Conservation (phyloP, 2,329 filamentous ascomycete genomes). For the Fusarium sp. region DNA sequence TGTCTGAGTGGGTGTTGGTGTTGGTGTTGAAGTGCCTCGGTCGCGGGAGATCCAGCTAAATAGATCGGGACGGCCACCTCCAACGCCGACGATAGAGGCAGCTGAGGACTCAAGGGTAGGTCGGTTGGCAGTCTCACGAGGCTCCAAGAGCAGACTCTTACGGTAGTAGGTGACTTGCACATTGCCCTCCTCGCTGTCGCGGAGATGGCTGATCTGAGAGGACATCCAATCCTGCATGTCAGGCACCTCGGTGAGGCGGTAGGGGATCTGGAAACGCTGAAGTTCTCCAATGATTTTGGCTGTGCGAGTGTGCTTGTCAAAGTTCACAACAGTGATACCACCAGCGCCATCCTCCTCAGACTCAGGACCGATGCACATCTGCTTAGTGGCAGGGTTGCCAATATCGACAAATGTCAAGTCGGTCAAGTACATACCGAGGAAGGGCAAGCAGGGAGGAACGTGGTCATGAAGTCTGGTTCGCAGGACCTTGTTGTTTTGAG, state of each 20-base stretch:
- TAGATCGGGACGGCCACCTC: conserved; percentile 57
- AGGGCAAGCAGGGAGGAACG: conserved; percentile 91
- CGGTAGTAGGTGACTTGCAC: conserved; percentile 78
- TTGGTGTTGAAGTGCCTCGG: conserved; percentile 53
- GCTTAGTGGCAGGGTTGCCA: conserved; percentile 88
- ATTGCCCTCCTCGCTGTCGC: conserved; percentile 67
- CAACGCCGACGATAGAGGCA: conserved; percentile 47
- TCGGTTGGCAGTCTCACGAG: conserved; percentile 66
- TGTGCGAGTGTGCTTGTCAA: conserved; percentile 95
- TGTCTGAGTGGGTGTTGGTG: conserved; percentile 48
- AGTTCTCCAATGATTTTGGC: conserved; percentile 96
- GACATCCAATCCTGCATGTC: conserved; percentile 96
- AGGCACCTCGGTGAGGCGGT: conserved; percentile 82
- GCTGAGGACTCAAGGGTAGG: conserved; percentile 53
- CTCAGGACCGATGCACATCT: conserved; percentile 66
- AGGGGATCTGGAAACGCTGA: conserved; percentile 95
- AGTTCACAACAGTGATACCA: conserved; percentile 89
- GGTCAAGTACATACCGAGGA: conserved; percentile 95
- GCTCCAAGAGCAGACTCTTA: conserved; percentile 86
- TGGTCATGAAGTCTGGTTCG: conserved; percentile 86
- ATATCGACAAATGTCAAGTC: conserved; percentile 97
- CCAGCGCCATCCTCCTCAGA: conserved; percentile 73
- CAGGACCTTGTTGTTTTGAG: conserved; percentile 90
- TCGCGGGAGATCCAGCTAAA: conserved; percentile 67
- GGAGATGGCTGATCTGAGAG: conserved; percentile 82